These are phyloP conservation scores for Clarireedia paspali DNA, from an alignment of 2,329 filamentous ascomycete species.

Conservation along the genomic window DNA sequence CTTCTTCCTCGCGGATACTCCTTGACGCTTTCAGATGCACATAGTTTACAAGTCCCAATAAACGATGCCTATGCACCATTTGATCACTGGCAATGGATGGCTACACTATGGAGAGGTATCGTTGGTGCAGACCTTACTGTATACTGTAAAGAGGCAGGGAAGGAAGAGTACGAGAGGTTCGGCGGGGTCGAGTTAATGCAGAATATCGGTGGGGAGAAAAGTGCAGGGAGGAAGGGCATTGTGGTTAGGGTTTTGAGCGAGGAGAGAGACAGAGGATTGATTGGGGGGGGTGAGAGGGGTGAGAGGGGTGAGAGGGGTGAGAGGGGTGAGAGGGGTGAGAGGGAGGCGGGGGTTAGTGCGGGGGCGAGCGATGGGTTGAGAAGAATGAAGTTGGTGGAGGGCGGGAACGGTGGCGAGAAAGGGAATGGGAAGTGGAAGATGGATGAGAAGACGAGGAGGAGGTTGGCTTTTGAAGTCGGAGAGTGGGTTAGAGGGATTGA, in stretches of 20 bases:
- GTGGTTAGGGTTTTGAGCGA: conserved; percentile 49
- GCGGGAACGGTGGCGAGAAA: neutral
- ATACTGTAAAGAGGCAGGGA: conserved; percentile 43
- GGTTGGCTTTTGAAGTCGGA: conserved; percentile 79
- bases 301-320: conserved; percentile 81
- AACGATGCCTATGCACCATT: conserved; percentile 68
- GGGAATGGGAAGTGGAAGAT: conserved; percentile 33
- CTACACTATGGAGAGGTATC: conserved; percentile 83
- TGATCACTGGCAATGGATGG: conserved; percentile 98
- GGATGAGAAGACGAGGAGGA: conserved; percentile 62
- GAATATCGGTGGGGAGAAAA: conserved; percentile 40
- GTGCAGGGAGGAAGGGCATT: conserved; percentile 44
- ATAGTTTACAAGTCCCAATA: conserved; percentile 66
- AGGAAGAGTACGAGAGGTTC: conserved; percentile 32
- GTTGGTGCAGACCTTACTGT: conserved; percentile 74
- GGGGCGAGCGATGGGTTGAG: conserved; percentile 1
- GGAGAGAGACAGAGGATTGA: conserved; percentile 62
- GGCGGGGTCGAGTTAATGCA: conserved; percentile 49
- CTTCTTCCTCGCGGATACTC: conserved; percentile 74
- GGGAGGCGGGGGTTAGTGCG: conserved; percentile 19
- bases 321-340: conserved; percentile 68
- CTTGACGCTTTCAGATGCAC: conserved; percentile 68
- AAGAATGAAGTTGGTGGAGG: neutral
- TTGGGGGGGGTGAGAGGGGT: conserved; percentile 70
- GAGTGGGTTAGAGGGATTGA: conserved; percentile 56